Evolutionary conservation across 169 alveolate genomes (phyloP), one percentile per base, ranked within the genome.

Genomic region (Eimeria necatrix): DNA sequence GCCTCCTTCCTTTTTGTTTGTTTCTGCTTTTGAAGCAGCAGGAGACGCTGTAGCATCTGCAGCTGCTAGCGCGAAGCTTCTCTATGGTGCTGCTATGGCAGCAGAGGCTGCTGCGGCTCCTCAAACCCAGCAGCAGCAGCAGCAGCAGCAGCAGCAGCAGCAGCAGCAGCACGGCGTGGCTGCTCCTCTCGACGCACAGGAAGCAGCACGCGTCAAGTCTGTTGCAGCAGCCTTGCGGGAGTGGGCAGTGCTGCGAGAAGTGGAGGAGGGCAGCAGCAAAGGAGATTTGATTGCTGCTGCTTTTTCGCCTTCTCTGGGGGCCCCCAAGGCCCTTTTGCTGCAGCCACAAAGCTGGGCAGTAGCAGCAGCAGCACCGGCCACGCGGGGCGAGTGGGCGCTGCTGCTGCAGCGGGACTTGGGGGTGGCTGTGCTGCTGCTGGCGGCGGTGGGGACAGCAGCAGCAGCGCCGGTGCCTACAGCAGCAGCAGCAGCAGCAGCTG

Each of bases 21-120:
- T 84, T 84, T 84, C 91, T 56, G 91, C 91, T 41, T 84, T 84
- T 52, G 91, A 84, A 48, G 91, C 91, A 26, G 91, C 91, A 24
- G 91, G 91, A 2, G 91, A 41, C 18, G 91, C 91, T 18, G 91
- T 84, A 5, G 91, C 91, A 10, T 84, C 91, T 32, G 91, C 91
- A 0, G 91, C 91, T 24, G 91, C 91, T 41, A 84, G 91, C 68
- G 91, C 91, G 48, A 84, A 84, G 61, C 91, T 53, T 24, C 68
- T 84, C 5, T 84, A 84, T 52, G 60, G 56, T 56, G 76, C 53
- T 59, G 91, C 91, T 56, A 26, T 53, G 3, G 76, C 91, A 14
- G 78, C 91, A 84, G 91, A 56, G 22, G 91, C 73, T 59, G 91
- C 91, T 10, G 91, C 78, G 24, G 59, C 52, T 14, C 4, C 80